phyloP scores from a whole-genome alignment of 2,329 filamentous ascomycete genomes.

The Talaromyces islandicus region DNA sequence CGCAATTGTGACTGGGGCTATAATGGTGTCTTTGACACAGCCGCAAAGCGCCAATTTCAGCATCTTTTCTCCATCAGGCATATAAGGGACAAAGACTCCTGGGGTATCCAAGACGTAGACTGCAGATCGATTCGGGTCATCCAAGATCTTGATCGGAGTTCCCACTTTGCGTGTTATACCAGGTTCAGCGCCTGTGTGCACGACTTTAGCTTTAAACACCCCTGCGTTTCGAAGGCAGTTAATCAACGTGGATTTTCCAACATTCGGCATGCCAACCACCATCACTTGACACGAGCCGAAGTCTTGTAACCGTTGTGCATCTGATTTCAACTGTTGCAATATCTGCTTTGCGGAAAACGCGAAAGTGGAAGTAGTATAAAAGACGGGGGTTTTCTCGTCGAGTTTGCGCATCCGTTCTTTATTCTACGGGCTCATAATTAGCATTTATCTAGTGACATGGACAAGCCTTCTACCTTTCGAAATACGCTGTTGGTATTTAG shows the following conservation, averaged over 20 bases:
- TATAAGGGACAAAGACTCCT: conserved; percentile 90
- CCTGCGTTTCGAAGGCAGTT: conserved; percentile 73
- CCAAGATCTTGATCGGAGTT: conserved; percentile 74
- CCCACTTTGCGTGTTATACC: conserved; percentile 84
- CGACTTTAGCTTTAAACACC: conserved; percentile 61
- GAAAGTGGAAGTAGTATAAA: conserved; percentile 29
- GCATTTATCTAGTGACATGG: background rate
- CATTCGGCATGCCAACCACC: conserved; percentile 95
- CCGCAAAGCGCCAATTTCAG: conserved; percentile 89
- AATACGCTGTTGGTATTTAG: conserved; percentile 43
- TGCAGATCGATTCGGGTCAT: conserved; percentile 49
- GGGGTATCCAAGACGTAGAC: conserved; percentile 89
- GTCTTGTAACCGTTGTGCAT: conserved; percentile 30
- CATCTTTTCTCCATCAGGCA: conserved; percentile 80
- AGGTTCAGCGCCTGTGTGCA: conserved; percentile 77
- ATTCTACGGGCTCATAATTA: conserved; percentile 15
- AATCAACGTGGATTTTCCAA: conserved; percentile 91
- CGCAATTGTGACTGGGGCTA: conserved; percentile 69
- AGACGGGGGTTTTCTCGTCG: conserved; percentile 26
- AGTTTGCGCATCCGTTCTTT: conserved; percentile 29
- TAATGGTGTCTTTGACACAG: conserved; percentile 82
- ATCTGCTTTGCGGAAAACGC: conserved; percentile 26
- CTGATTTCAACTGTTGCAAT: conserved; percentile 25
- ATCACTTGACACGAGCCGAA: conserved; percentile 80
- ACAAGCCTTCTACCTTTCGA: conserved; percentile 29